A percentile compares a stretch with the other conserved stretches of the same genome.
Conservation (phyloP, 345 rosid genomes). For the Melaleuca quinquenervia region DNA sequence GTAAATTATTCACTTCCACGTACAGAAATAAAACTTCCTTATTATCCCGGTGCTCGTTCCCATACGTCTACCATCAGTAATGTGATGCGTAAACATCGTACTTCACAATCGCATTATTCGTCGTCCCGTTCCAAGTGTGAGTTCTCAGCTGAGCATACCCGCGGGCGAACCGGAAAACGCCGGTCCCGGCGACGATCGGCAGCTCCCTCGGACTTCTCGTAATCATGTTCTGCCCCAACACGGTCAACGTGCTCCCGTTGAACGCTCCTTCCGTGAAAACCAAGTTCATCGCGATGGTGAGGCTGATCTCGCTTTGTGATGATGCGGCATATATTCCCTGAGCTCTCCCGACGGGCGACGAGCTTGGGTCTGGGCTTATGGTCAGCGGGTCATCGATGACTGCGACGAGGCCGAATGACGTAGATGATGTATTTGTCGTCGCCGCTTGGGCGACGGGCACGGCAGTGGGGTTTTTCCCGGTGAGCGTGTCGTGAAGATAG, state of each 20-base stretch:
- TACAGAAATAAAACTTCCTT: not conserved
- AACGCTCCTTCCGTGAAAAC: conserved; percentile 8
- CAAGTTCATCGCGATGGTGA: conserved; percentile 5
- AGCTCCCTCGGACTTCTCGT: conserved; percentile 5
- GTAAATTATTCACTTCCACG: not conserved
- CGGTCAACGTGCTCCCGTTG: conserved; percentile 16
- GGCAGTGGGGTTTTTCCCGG: conserved; percentile 10
- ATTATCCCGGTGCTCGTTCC: not conserved
- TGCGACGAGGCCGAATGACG: not conserved
- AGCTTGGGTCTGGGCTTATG: conserved; percentile 1
- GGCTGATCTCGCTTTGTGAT: not conserved
- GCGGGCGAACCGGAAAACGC: conserved; percentile 11
- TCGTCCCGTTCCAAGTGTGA: not conserved
- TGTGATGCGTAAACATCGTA: not conserved
- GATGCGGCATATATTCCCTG: conserved; percentile 10
- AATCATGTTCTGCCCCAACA: conserved; percentile 5
- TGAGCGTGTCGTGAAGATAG: conserved; percentile 20
- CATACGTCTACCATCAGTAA: not conserved
- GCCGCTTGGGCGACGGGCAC: conserved; percentile 13
- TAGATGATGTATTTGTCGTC: not conserved
- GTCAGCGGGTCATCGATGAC: conserved; percentile 8
- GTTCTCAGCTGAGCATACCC: conserved; percentile 19
- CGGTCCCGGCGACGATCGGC: conserved; percentile 16
- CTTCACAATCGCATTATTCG: not conserved
- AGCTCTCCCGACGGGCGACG: conserved; percentile 16